Evolutionary conservation across 768 basidiomycete species (phyloP).

Genomic region (Boletus sp.): DNA sequence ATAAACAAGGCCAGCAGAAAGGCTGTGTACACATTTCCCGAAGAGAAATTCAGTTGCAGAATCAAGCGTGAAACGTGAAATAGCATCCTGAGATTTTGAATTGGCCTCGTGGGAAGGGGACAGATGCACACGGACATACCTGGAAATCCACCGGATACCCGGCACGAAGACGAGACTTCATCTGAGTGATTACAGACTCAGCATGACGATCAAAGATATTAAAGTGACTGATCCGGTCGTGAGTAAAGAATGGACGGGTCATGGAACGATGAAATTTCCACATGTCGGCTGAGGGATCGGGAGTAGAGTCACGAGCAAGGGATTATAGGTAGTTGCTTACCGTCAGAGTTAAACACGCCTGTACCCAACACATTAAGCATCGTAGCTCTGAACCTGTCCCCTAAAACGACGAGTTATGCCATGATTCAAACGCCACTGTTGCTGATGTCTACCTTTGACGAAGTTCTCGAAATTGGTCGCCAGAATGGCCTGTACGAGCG

Average conservation of each 20-base stretch:
- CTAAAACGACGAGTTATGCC: not conserved
- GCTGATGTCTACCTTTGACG: constrained; percentile 45
- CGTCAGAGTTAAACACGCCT: constrained; percentile 71
- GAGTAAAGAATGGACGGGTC: constrained; percentile 63
- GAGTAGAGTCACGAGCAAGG: constrained; percentile 7
- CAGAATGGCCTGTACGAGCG: constrained; percentile 37
- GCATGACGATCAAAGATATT: constrained; percentile 59
- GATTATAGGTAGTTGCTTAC: constrained; percentile 28
- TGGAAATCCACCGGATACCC: constrained; percentile 62
- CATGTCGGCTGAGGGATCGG: constrained; percentile 37
- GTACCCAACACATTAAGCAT: constrained; percentile 54
- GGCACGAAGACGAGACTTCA: constrained; percentile 47
- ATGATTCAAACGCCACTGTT: not conserved
- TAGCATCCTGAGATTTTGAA: constrained; percentile 42
- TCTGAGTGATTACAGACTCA: constrained; percentile 39
- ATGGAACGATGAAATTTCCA: constrained; percentile 68
- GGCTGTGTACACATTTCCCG: constrained; percentile 53
- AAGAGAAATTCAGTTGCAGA: constrained; percentile 67
- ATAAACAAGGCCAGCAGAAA: constrained; percentile 51
- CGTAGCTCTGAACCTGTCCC: constrained; percentile 39
- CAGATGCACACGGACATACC: constrained; percentile 22
- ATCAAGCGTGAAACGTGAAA: constrained; percentile 65
- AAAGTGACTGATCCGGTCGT: constrained; percentile 58
- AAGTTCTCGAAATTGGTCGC: constrained; percentile 59
- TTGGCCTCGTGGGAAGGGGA: not conserved